Conservation (phyloP, 768 basidiomycete species). For the Agaricus blazei region DNA sequence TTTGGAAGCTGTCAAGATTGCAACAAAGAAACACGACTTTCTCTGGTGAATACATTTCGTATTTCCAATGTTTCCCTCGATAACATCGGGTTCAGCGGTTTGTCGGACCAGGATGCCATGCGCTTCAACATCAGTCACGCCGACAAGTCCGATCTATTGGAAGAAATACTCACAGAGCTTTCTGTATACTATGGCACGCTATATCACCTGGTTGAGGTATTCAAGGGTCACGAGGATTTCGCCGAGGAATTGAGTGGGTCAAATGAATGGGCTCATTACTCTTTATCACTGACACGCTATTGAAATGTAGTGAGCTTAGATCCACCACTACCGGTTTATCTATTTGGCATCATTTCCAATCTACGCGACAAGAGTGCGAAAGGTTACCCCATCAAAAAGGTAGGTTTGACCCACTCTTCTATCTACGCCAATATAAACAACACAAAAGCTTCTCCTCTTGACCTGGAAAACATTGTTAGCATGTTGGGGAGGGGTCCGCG, state of each 20-base stretch:
- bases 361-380: conserved; percentile 91
- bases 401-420: conserved; percentile 22
- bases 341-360: conserved; percentile 87
- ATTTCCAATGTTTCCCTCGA: not conserved
- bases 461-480: conserved; percentile 93
- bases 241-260: conserved; percentile 92
- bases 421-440: not conserved
- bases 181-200: conserved; percentile 93
- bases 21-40: conserved; percentile 80
- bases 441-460: conserved; percentile 73
- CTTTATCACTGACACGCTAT: not conserved
- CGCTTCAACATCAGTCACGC: conserved; percentile 65
- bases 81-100: conserved; percentile 42
- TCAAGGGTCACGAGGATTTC: conserved; percentile 90
- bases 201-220: conserved; percentile 92
- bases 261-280: not conserved
- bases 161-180: conserved; percentile 89
- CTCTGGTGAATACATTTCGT: conserved; percentile 48
- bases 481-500: conserved; percentile 90
- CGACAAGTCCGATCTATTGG: conserved; percentile 75
- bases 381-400: conserved; percentile 98
- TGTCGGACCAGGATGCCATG: conserved; percentile 69
- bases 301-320: conserved; percentile 78
- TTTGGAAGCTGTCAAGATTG: conserved; percentile 86
- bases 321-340: conserved; percentile 88